Evolutionary conservation across 2,329 filamentous ascomycete species (phyloP).

Genomic region (Neurospora sp.): DNA sequence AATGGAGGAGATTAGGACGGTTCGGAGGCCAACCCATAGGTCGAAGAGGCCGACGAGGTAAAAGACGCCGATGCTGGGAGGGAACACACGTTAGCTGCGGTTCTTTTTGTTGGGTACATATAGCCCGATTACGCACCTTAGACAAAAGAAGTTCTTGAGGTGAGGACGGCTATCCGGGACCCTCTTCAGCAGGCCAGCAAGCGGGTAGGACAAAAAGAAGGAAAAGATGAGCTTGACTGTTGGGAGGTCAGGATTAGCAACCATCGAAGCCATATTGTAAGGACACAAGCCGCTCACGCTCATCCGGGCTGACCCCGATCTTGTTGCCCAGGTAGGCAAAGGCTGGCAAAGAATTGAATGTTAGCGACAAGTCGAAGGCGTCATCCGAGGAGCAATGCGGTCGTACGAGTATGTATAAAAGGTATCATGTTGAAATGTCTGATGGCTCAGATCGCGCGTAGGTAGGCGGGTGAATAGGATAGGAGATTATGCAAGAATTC

Average conservation of each 20-base stretch:
- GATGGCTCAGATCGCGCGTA: background rate
- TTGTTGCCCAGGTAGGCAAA: constrained; percentile 32
- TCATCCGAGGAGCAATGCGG: background rate
- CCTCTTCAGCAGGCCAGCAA: constrained; percentile 80
- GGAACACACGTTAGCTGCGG: constrained; percentile 3
- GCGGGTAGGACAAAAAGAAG: constrained; percentile 84
- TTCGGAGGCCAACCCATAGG: constrained; percentile 75
- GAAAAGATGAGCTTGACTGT: constrained; percentile 87
- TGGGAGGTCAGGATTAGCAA: constrained; percentile 7
- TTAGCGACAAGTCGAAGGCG: background rate
- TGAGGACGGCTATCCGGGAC: constrained; percentile 76
- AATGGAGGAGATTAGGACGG: constrained; percentile 66
- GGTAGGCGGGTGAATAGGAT: background rate
- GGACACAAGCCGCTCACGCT: constrained; percentile 26
- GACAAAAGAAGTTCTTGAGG: constrained; percentile 80
- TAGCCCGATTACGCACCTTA: constrained; percentile 43
- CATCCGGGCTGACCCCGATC: constrained; percentile 35
- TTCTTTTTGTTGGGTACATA: background rate
- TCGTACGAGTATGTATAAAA: constrained; percentile 25
- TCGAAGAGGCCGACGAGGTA: constrained; percentile 91
- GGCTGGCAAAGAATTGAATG: constrained; percentile 21
- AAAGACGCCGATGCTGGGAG: constrained; percentile 63
- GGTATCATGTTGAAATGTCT: constrained; percentile 21
- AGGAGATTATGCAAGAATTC: background rate
- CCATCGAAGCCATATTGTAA: background rate